Conservation (phyloP, 352 stramenopile species). For the Globisporangium polare region DNA sequence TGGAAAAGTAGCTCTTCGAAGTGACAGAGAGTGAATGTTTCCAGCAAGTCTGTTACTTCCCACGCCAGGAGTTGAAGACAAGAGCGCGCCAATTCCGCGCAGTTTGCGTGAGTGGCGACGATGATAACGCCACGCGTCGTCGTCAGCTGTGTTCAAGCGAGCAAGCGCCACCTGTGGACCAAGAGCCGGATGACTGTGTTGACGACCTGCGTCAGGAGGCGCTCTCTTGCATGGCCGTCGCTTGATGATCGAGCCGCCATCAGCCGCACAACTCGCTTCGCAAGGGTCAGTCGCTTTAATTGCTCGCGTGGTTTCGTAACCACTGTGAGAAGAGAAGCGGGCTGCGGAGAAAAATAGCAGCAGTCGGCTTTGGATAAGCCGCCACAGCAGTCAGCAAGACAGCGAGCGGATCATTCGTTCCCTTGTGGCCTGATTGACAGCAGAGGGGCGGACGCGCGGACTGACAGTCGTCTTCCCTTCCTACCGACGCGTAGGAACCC, state of each 20-base stretch:
- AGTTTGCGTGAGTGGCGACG: no score
- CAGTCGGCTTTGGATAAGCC: slow-evolving; percentile 4
- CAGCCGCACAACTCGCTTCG: neutral
- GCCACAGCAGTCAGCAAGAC: neutral
- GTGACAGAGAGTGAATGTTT: neutral
- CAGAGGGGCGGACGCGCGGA: neutral
- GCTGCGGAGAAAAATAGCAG: neutral
- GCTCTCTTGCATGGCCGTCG: neutral
- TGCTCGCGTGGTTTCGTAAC: slow-evolving; percentile 6
- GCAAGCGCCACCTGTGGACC: neutral
- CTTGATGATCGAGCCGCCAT: slow-evolving; percentile 5
- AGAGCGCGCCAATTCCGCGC: neutral
- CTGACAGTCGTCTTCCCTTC: neutral
- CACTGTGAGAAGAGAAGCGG: neutral
- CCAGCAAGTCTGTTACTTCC: no score
- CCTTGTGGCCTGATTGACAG: neutral
- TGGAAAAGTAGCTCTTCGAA: neutral
- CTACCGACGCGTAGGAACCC: neutral
- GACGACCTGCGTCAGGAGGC: no score
- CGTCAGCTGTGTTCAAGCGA: no score
- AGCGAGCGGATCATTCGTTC: neutral
- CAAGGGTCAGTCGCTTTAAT: neutral
- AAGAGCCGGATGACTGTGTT: neutral
- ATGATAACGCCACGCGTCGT: no score
- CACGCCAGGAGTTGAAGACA: neutral